phyloP scores from a whole-genome alignment of 163 green algal species.

The Scenedesmus sp. region DNA sequence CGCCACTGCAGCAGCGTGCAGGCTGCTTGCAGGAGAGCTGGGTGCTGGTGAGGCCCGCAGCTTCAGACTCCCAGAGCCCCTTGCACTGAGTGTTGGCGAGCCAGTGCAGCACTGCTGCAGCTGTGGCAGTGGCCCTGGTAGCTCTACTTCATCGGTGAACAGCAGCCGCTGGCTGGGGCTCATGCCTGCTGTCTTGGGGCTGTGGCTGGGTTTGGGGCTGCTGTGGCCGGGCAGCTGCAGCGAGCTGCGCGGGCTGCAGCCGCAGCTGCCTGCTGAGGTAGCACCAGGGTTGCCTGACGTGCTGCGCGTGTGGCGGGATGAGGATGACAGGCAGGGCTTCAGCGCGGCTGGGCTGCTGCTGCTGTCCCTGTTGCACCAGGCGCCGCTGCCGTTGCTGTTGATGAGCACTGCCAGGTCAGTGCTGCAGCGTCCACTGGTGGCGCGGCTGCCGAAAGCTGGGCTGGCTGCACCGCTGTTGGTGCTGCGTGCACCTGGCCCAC shows the following conservation, averaged over 20 bases:
- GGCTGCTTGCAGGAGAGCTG: not conserved
- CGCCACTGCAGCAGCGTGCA: not conserved
- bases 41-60: not conserved
- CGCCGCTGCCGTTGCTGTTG: not conserved
- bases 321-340: not conserved
- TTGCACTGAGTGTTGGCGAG: not conserved
- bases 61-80: not conserved
- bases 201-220: not conserved
- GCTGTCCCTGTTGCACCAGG: not conserved
- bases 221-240: not conserved
- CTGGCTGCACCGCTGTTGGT: not conserved
- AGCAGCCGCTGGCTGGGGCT: constrained; percentile 12
- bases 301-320: not conserved
- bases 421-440: not conserved
- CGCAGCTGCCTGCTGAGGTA: not conserved
- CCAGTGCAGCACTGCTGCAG: not conserved
- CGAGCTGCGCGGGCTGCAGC: not conserved
- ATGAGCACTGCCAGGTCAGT: not conserved
- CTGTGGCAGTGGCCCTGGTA: not conserved
- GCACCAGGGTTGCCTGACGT: not conserved
- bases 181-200: constrained; percentile 5
- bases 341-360: not conserved
- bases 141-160: constrained; percentile 25
- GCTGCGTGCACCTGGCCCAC: not conserved
- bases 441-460: not conserved